Percentiles rank a stretch among this genome's conserved stretches.
These are phyloP conservation scores for Neofusicoccum ribis DNA, from an alignment of 2,329 filamentous ascomycete genomes.

Conservation along the genomic window DNA sequence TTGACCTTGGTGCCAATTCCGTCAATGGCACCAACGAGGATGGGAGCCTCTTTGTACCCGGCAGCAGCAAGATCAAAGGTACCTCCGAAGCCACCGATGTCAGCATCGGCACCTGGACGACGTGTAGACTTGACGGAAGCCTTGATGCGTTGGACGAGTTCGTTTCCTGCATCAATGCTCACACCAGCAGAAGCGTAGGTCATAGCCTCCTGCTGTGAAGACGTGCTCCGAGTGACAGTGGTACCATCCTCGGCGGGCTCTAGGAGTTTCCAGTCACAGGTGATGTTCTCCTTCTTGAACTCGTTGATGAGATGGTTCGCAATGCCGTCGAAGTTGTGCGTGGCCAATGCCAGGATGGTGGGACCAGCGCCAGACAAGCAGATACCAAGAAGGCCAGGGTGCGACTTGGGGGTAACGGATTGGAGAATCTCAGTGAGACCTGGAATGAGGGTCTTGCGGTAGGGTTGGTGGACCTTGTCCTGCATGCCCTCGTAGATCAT, in stretches of 20 bases:
- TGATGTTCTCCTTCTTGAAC: constrained; percentile 71
- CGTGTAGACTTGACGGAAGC: constrained; percentile 81
- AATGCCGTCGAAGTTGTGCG: constrained; percentile 84
- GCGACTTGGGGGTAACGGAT: constrained; percentile 83
- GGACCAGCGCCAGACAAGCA: constrained; percentile 94
- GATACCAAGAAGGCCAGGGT: constrained; percentile 87
- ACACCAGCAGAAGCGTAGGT: constrained; percentile 95
- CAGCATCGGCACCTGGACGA: constrained; percentile 82
- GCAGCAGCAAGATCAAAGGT: constrained; percentile 75
- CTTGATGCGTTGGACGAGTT: constrained; percentile 90
- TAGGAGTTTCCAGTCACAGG: constrained; percentile 82
- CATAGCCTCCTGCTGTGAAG: constrained; percentile 46
- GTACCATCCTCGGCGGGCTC: constrained; percentile 77
- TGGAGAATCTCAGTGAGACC: constrained; percentile 87
- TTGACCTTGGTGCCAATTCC: constrained; percentile 96
- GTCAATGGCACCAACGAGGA: constrained; percentile 91
- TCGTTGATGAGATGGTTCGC: constrained; percentile 73
- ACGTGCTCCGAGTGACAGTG: constrained; percentile 36
- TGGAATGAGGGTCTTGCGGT: constrained; percentile 87
- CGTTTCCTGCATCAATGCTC: constrained; percentile 90
- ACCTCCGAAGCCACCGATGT: constrained; percentile 94
- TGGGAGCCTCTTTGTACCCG: constrained; percentile 72
- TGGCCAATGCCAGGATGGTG: constrained; percentile 90
- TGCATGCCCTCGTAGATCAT: constrained; percentile 98
- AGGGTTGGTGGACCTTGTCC: constrained; percentile 96